Conservation (phyloP, 1,139 yeast species). For the Yarrowia galli region DNA sequence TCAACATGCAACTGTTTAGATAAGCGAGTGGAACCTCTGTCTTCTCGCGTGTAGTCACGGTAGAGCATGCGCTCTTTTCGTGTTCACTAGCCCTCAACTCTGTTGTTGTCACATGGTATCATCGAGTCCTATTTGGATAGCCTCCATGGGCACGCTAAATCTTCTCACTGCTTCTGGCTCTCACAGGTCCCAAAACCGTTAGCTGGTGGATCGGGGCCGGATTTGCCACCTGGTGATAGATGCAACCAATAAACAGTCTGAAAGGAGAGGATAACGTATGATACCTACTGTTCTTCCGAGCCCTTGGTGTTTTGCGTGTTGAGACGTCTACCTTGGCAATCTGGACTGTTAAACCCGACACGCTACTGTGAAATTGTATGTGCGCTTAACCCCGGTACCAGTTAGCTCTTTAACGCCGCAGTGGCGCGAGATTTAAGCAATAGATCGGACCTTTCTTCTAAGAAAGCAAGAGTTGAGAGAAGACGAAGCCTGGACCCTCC, state of each 20-base stretch:
- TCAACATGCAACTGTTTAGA: background rate
- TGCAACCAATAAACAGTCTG: background rate
- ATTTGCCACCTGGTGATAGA: slow-evolving; percentile 4
- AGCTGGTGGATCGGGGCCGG: background rate
- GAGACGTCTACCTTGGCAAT: background rate
- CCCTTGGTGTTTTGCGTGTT: no score
- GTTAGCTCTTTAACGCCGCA: slow-evolving; percentile 22
- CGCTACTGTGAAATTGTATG: no score
- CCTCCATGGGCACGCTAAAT: slow-evolving; percentile 6
- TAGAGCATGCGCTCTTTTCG: background rate
- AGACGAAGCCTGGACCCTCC: background rate
- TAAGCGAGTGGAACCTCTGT: background rate
- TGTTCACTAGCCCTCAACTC: no score
- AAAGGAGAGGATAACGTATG: background rate
- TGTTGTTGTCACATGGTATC: background rate
- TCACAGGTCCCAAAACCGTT: slow-evolving; percentile 9
- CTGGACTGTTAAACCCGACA: background rate
- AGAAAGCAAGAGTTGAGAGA: background rate
- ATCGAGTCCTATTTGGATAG: background rate
- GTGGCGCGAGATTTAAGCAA: slow-evolving; percentile 20
- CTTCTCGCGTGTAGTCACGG: background rate
- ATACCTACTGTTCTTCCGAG: background rate
- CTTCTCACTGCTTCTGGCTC: background rate
- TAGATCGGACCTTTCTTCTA: background rate
- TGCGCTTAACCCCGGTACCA: background rate